Evolutionary conservation across 2,329 filamentous ascomycete species (phyloP).

Genomic region (Fusarium udum): DNA sequence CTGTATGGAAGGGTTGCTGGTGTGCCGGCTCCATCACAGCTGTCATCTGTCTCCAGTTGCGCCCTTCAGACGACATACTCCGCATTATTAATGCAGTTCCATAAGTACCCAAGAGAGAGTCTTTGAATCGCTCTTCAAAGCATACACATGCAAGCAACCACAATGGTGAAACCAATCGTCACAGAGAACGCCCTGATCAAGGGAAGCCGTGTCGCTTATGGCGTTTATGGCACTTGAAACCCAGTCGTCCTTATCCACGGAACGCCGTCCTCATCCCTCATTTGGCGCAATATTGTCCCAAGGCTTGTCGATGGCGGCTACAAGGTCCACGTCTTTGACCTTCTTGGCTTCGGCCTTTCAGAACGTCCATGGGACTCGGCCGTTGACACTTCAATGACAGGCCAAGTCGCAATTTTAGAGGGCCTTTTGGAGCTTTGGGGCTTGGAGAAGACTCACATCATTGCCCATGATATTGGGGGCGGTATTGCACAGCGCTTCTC

Average conservation of each 20-base stretch:
- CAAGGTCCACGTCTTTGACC: slow-evolving; percentile 45
- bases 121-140: fast-evolving
- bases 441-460: slow-evolving; percentile 39
- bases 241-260: slow-evolving; percentile 47
- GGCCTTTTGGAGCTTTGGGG: slow-evolving; percentile 42
- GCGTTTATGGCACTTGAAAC: slow-evolving; percentile 39
- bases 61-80: slow-evolving; percentile 33
- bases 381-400: slow-evolving; percentile 47
- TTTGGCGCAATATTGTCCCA: slow-evolving; percentile 46
- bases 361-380: slow-evolving; percentile 44
- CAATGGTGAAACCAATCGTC: slow-evolving; percentile 35
- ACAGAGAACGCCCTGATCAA: slow-evolving; percentile 43
- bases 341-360: slow-evolving; percentile 47
- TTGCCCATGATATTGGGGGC: slow-evolving; percentile 48
- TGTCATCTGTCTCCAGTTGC: background rate
- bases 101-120: background rate
- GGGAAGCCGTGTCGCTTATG: slow-evolving; percentile 43
- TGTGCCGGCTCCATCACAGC: background rate
- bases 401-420: slow-evolving; percentile 45
- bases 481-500: slow-evolving; percentile 45
- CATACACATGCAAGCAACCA: background rate
- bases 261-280: slow-evolving; percentile 48
- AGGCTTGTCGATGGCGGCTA: slow-evolving; percentile 35
- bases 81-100: slow-evolving; percentile 21
- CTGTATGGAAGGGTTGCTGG: background rate